phyloP scores from a whole-genome alignment of 441 rosid species.

The Syzygium syzygioides region DNA sequence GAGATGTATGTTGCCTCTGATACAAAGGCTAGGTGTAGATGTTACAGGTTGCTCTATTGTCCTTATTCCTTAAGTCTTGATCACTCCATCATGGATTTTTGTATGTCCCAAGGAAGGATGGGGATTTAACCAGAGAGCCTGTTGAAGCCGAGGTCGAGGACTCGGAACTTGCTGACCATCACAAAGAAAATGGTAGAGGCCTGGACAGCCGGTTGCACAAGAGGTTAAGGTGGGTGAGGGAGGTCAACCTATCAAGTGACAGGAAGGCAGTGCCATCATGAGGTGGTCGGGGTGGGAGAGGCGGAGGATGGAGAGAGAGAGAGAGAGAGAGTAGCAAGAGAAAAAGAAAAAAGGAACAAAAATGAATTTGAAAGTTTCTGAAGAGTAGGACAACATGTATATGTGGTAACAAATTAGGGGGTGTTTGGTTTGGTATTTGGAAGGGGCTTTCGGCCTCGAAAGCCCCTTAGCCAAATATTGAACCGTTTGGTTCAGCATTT shows the following conservation, averaged over 20 bases:
- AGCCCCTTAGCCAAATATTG: no score
- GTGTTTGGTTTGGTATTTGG: no score
- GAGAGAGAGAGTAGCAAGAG: not conserved
- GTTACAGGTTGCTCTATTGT: no score
- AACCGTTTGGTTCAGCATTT: no score
- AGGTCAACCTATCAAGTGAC: slow-evolving; percentile 25
- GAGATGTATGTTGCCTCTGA: no score
- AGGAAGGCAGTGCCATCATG: slow-evolving; percentile 32
- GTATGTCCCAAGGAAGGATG: slow-evolving; percentile 6
- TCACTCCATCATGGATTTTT: no score
- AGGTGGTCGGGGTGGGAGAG: slow-evolving; percentile 36
- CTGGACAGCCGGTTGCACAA: slow-evolving; percentile 44
- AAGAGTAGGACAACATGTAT: not conserved
- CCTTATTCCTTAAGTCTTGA: no score
- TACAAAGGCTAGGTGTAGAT: no score
- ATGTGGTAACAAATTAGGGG: not conserved
- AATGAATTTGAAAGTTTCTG: not conserved
- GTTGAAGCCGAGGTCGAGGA: slow-evolving; percentile 57
- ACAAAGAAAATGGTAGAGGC: slow-evolving; percentile 23
- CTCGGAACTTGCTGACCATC: slow-evolving; percentile 11
- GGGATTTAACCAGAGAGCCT: slow-evolving; percentile 40
- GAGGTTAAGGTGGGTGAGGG: slow-evolving; percentile 40
- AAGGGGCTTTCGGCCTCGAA: no score
- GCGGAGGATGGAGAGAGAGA: slow-evolving; percentile 14
- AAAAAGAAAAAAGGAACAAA: no score